A percentile compares a stretch with the other conserved stretches of the same genome.
Evolutionary conservation across 2,329 filamentous ascomycete species (phyloP).

Genomic region (Geosmithia morbida): DNA sequence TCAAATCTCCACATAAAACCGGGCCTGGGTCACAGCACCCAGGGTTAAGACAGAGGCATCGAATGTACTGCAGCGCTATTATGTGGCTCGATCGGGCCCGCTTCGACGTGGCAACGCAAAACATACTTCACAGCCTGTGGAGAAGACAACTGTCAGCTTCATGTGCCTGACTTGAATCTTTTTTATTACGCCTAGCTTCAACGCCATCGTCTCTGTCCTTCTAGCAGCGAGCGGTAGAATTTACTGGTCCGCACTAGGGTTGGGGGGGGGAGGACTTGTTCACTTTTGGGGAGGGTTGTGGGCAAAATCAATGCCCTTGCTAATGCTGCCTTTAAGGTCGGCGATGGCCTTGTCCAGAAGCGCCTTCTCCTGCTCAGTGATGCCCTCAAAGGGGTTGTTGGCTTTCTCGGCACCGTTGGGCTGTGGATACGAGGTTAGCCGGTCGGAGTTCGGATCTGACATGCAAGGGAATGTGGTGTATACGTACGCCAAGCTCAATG

Average conservation of each 20-base stretch:
- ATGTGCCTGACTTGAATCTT: conserved; percentile 8
- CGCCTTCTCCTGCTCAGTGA: conserved; percentile 79
- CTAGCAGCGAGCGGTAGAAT: conserved; percentile 7
- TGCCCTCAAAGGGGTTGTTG: conserved; percentile 59
- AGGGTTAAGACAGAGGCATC: not conserved
- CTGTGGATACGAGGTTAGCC: conserved; percentile 28
- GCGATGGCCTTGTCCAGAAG: conserved; percentile 62
- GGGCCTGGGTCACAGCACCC: not conserved
- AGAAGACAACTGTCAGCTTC: conserved; percentile 20
- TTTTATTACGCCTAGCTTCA: conserved; percentile 20
- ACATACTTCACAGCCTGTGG: conserved; percentile 17
- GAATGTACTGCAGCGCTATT: not conserved
- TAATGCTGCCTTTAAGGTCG: conserved; percentile 83
- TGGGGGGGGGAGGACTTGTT: conserved; percentile 23
- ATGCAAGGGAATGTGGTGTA: not conserved
- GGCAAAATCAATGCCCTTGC: conserved; percentile 84
- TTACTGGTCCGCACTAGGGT: conserved; percentile 9
- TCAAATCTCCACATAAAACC: not conserved
- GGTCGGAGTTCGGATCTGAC: conserved; percentile 3
- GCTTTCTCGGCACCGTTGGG: conserved; percentile 76
- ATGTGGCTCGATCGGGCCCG: not conserved
- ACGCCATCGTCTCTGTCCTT: conserved; percentile 15
- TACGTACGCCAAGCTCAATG: conserved; percentile 82
- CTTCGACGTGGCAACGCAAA: not conserved
- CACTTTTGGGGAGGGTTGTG: conserved; percentile 82